These are phyloP conservation scores for Neofusicoccum kwambonambiense DNA, from an alignment of 2,329 filamentous ascomycete species.

Conservation along the genomic window DNA sequence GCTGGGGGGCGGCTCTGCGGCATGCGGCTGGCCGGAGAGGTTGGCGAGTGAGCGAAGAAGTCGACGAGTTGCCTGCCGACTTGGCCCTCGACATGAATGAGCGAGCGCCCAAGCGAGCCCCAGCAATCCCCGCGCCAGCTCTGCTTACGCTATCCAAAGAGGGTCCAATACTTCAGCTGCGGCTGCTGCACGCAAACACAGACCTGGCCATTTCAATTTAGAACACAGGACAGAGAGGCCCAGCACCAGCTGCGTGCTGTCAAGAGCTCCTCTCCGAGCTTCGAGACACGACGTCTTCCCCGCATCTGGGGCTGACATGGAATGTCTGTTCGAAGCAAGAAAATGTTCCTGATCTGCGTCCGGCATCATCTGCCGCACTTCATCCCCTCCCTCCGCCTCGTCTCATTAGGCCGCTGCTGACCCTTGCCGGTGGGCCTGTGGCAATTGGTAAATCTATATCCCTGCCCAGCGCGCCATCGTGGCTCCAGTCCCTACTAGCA, in stretches of 20 bases:
- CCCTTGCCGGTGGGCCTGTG: not conserved
- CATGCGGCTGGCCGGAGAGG: no score
- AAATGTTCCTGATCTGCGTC: not conserved
- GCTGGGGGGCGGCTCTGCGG: no score
- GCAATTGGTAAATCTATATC: not conserved
- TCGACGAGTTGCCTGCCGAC: no score
- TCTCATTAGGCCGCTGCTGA: not conserved
- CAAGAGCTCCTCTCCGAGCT: not conserved
- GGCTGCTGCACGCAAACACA: no score
- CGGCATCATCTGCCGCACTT: not conserved
- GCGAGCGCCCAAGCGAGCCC: no score
- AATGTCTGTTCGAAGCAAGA: not conserved
- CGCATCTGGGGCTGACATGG: not conserved
- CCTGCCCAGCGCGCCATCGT: not conserved
- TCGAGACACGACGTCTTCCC: not conserved
- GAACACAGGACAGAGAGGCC: not conserved
- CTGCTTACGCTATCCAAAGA: no score
- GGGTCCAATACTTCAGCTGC: no score
- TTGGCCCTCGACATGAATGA: no score
- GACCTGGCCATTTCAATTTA: no score
- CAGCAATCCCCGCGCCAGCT: no score
- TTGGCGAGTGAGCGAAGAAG: no score
- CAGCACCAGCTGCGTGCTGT: no score
- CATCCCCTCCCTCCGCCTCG: not conserved
- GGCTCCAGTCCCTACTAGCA: conserved; percentile 4